phyloP scores from a whole-genome alignment of 1,139 yeast genomes.

The Pichia inconspicua region DNA sequence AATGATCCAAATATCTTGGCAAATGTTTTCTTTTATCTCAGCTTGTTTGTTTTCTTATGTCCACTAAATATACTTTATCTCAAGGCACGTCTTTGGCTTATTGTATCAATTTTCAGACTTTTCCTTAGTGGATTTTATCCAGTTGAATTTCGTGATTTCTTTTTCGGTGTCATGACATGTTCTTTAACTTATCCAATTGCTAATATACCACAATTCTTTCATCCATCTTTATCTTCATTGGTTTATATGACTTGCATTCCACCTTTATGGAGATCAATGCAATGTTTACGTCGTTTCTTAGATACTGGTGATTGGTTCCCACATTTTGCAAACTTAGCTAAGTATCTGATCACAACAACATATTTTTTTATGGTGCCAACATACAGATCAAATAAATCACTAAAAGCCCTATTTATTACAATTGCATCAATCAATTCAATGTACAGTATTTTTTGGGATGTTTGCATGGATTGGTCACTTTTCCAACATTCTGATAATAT shows the following conservation, averaged over 20 bases:
- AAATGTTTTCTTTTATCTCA: constrained; percentile 60
- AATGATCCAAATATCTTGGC: constrained; percentile 69
- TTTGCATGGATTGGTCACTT: constrained; percentile 93
- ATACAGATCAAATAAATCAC: constrained; percentile 55
- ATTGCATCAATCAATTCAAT: constrained; percentile 71
- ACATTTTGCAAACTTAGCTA: constrained; percentile 80
- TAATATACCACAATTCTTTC: constrained; percentile 76
- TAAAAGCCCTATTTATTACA: constrained; percentile 48
- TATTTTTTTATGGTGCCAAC: constrained; percentile 73
- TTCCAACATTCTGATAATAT: constrained; percentile 57
- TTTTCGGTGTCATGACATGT: constrained; percentile 83
- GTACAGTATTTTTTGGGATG: constrained; percentile 74
- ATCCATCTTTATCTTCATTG: constrained; percentile 67
- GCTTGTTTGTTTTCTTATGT: constrained; percentile 44
- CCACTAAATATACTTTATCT: constrained; percentile 55
- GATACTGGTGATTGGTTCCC: constrained; percentile 97
- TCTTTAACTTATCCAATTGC: constrained; percentile 84
- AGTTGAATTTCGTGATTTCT: constrained; percentile 91
- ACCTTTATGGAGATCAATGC: constrained; percentile 82
- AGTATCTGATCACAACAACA: constrained; percentile 58
- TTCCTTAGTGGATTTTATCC: constrained; percentile 81
- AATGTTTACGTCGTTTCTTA: constrained; percentile 81
- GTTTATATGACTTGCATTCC: constrained; percentile 85
- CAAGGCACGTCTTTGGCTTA: constrained; percentile 64
- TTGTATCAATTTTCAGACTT: constrained; percentile 64